These are phyloP conservation scores for Saccharomycopsis crataegensis DNA, from an alignment of 1,139 yeast species.

Conservation along the genomic window DNA sequence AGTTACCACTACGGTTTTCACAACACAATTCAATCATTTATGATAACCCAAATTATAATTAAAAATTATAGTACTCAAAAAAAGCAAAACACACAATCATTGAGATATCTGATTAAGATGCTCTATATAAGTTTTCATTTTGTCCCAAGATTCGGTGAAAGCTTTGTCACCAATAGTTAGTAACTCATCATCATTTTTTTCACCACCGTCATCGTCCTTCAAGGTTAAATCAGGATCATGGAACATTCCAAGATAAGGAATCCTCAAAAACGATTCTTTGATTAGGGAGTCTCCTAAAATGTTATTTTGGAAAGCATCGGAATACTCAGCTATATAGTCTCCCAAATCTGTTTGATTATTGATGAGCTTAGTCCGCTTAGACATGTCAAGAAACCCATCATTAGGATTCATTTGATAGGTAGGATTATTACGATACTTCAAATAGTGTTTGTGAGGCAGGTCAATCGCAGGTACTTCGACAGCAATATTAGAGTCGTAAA, in stretches of 20 bases:
- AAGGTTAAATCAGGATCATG: conserved; percentile 16
- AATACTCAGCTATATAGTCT: background rate
- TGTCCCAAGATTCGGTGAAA: background rate
- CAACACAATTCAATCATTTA: too few species aligned
- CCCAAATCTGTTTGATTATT: background rate
- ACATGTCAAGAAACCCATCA: background rate
- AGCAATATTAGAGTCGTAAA: background rate
- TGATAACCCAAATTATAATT: too few species aligned
- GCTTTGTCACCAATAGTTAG: background rate
- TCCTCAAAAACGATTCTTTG: conserved; percentile 8
- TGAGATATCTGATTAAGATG: background rate
- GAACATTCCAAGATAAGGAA: conserved; percentile 15
- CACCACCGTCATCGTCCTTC: background rate
- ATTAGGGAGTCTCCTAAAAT: background rate
- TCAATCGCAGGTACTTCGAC: background rate
- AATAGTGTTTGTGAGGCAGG: background rate
- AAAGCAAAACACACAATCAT: too few species aligned
- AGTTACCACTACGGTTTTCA: too few species aligned
- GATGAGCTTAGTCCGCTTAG: background rate
- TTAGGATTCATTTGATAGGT: background rate
- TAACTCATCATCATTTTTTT: background rate
- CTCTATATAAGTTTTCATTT: background rate
- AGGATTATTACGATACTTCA: conserved; percentile 3
- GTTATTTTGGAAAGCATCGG: background rate
- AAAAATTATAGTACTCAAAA: too few species aligned